Evolutionary conservation across 768 basidiomycete species (phyloP).

Genomic region (Calocybe gangraenosa): DNA sequence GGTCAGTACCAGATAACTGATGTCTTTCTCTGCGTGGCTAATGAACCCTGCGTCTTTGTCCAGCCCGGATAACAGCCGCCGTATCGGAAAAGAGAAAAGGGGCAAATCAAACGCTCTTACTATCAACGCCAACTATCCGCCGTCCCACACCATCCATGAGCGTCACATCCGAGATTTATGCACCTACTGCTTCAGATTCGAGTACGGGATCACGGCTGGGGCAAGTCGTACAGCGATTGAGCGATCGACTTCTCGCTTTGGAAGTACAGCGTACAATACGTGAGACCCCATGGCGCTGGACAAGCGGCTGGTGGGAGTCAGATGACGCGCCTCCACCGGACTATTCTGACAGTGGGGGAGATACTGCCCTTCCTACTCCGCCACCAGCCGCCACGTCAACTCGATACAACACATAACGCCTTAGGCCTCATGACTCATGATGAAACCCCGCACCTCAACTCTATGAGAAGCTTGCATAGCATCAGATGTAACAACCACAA

Average conservation of each 20-base stretch:
- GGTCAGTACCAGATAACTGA: too few species aligned
- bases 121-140: neutral
- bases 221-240: constrained; percentile 2
- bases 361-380: too few species aligned
- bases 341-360: constrained; percentile 1
- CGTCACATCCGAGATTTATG: too few species aligned
- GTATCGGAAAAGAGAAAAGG: neutral
- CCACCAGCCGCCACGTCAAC: too few species aligned
- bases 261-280: neutral
- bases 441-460: too few species aligned
- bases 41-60: too few species aligned
- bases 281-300: neutral
- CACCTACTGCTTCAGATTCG: neutral
- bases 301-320: neutral
- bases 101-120: neutral
- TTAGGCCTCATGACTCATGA: too few species aligned
- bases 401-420: too few species aligned
- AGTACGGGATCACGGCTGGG: neutral
- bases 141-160: neutral
- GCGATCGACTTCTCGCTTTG: neutral
- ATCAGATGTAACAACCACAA: too few species aligned
- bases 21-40: too few species aligned
- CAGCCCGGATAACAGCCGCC: too few species aligned
- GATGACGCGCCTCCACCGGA: neutral
- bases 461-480: too few species aligned